Percentiles rank a stretch among this genome's conserved stretches.
These are phyloP conservation scores for Xylaria sp. DNA, from an alignment of 2,329 filamentous ascomycete species.

Conservation along the genomic window DNA sequence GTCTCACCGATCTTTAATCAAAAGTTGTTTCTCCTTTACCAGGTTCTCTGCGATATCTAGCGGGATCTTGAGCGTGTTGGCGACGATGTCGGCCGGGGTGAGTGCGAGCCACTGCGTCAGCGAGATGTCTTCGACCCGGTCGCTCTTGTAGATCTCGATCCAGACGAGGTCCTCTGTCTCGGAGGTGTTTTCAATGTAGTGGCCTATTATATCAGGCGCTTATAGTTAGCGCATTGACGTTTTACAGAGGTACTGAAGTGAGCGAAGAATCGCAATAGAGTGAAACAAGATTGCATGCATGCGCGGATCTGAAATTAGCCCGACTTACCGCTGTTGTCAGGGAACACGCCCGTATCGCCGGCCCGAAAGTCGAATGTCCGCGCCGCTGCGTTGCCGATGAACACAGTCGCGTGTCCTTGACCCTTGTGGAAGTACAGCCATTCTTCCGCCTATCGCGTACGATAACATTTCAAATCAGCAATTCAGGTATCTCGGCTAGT, in stretches of 20 bases:
- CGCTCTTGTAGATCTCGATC: constrained; percentile 76
- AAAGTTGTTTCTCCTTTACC: constrained; percentile 72
- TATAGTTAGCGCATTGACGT: background rate
- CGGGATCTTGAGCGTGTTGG: constrained; percentile 67
- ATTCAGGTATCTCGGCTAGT: background rate
- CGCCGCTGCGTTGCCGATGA: constrained; percentile 68
- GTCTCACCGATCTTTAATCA: constrained; percentile 51
- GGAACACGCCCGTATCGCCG: constrained; percentile 75
- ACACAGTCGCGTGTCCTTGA: constrained; percentile 69
- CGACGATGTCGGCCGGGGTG: constrained; percentile 71
- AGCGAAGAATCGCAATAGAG: background rate
- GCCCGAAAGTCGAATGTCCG: constrained; percentile 74
- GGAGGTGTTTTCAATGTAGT: constrained; percentile 76
- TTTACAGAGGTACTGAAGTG: background rate
- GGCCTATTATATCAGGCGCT: constrained; percentile 49
- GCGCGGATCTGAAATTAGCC: background rate
- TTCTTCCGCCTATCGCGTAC: constrained; percentile 65
- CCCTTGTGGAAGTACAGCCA: constrained; percentile 78
- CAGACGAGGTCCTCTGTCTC: constrained; percentile 71
- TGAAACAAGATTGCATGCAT: no score
- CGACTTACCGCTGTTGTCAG: constrained; percentile 67
- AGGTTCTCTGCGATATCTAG: constrained; percentile 64
- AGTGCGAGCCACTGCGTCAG: constrained; percentile 76
- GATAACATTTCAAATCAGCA: constrained; percentile 6
- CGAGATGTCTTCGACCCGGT: constrained; percentile 72